Conservation (phyloP, 2,329 filamentous ascomycete species). For the Aspergillus sp. region DNA sequence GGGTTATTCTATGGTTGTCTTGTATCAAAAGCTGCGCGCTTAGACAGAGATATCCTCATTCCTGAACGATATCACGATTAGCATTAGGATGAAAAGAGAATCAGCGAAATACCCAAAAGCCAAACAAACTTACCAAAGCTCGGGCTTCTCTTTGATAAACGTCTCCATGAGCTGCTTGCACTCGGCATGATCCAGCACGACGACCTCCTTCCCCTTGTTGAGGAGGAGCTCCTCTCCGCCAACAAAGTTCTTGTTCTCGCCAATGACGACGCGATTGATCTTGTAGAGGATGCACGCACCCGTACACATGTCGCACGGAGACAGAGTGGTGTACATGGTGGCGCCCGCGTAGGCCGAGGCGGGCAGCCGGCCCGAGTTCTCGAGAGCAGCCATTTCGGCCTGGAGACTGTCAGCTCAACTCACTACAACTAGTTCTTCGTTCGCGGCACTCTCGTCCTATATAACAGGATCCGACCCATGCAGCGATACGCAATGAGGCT, state of each 20-base stretch:
- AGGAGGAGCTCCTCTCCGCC: slow-evolving; percentile 70
- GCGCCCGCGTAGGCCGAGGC: slow-evolving; percentile 66
- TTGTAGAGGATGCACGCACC: slow-evolving; percentile 75
- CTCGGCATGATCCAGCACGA: slow-evolving; percentile 65
- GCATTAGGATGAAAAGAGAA: slow-evolving; percentile 3
- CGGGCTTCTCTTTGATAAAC: slow-evolving; percentile 70
- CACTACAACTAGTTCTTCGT: background rate
- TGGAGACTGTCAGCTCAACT: slow-evolving; percentile 29
- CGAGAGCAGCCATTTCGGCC: slow-evolving; percentile 74
- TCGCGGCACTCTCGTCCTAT: no score
- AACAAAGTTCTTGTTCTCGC: slow-evolving; percentile 72
- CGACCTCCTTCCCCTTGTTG: slow-evolving; percentile 66
- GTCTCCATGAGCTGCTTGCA: slow-evolving; percentile 67
- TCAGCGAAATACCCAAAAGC: slow-evolving; percentile 2
- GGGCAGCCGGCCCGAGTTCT: slow-evolving; percentile 69
- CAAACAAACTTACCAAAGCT: slow-evolving; percentile 59
- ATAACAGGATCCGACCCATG: no score
- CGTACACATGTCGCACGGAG: slow-evolving; percentile 79
- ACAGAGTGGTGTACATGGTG: slow-evolving; percentile 82
- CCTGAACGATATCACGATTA: slow-evolving; percentile 33
- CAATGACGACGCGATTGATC: slow-evolving; percentile 70
- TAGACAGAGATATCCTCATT: slow-evolving; percentile 59
- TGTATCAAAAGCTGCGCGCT: slow-evolving; percentile 4
- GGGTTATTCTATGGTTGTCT: no score
- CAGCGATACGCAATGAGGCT: no score